Percentiles rank a stretch among this genome's conserved stretches.
phyloP scores from a whole-genome alignment of 495 filamentous ascomycete species.

The Sporormia fimetaria region DNA sequence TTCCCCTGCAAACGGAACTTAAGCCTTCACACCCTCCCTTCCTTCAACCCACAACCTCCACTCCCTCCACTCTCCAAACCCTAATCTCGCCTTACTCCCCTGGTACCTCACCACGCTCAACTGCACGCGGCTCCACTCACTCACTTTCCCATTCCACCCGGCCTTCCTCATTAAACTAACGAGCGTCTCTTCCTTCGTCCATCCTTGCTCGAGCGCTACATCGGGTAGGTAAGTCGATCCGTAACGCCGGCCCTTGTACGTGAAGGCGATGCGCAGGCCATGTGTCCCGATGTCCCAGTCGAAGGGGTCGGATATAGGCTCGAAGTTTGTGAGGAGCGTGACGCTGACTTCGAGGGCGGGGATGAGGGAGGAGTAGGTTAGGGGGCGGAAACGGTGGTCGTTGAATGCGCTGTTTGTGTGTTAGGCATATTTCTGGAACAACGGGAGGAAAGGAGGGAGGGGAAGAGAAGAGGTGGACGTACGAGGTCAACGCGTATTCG shows the following conservation, averaged over 20 bases:
- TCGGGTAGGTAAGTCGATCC: constrained; percentile 83
- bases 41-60: constrained; percentile 63
- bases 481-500: constrained; percentile 78
- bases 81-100: constrained; percentile 58
- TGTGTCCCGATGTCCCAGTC: constrained; percentile 82
- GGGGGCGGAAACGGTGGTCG: constrained; percentile 74
- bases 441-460: not conserved
- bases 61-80: constrained; percentile 59
- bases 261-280: constrained; percentile 50
- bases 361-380: constrained; percentile 52
- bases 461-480: constrained; percentile 28
- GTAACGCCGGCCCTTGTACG: constrained; percentile 31
- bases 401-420: constrained; percentile 54
- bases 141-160: constrained; percentile 60
- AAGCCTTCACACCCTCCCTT: not conserved
- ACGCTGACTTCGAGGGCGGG: constrained; percentile 38
- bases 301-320: constrained; percentile 48
- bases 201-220: constrained; percentile 83
- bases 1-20: too few species aligned
- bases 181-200: constrained; percentile 88
- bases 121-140: constrained; percentile 65
- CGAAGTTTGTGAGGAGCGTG: constrained; percentile 38
- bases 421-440: not conserved
- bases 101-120: constrained; percentile 70
- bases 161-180: constrained; percentile 89